Evolutionary conservation across 352 stramenopile species (phyloP), one percentile per base, ranked within the genome.

Genomic region (Phytophthora niederhauseri): DNA sequence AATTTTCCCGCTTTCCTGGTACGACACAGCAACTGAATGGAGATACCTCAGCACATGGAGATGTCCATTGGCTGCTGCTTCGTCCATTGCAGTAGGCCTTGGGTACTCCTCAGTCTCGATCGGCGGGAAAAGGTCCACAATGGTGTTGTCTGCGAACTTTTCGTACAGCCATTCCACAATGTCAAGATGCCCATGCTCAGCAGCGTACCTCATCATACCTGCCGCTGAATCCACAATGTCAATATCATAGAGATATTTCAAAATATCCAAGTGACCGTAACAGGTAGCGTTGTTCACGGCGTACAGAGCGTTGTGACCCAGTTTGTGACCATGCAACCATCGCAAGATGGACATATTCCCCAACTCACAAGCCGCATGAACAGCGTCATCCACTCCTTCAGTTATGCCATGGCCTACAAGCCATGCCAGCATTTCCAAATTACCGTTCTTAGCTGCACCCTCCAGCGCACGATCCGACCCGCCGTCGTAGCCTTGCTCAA

Each of bases 351-450:
- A 15, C 9, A 62, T 14, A 50, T 68, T 41, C 1, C 61, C 61
- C 50, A 31, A 28, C 22, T n/a, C n/a, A 24, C 61, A 57, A 17
- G 51, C 52, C 22, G 5, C 30, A 31, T 62, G 51, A 9, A 57
- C 28, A 12, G 52, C 61, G 52, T 68, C 30, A 7, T 38, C n/a
- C 6, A 19, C 26, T 2, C 41, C 52, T n/a, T 55, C 46, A 12
- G 41, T 61, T 43, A 68, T 57, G n/a, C 46, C 31, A 17, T 59
- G 36, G 9, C 46, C 26, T 30, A 63, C 48, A 17, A 65, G 46
- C 55, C 55, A 70, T 11, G 60, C 4, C 55, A 60, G 36, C 46
- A 64, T 64, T 6, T 65, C 63, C 54, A 65, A 20, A 17, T 28
- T 12, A 11, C 63, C 63, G 45, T 60, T 55, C 24, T 45, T 68